A percentile compares a stretch with the other conserved stretches of the same genome.
Evolutionary conservation across 768 basidiomycete species (phyloP).

Genomic region (Termitomyces sp.): DNA sequence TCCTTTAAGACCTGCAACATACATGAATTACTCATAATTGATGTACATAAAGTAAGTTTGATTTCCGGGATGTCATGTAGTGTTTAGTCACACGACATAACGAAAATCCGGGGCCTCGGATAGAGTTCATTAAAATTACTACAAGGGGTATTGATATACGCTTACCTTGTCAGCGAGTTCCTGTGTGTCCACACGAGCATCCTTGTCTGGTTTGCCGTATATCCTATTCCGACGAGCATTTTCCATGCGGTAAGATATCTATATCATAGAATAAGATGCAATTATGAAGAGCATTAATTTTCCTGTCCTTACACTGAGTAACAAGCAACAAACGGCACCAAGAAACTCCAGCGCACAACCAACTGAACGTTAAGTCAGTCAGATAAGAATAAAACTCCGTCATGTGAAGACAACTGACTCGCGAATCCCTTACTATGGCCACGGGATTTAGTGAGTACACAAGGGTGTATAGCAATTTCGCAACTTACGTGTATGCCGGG

Average conservation of each 20-base stretch:
- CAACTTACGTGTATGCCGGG: constrained; percentile 57
- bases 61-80: neutral
- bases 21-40: too few species aligned
- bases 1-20: too few species aligned
- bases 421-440: constrained; percentile 51
- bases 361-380: constrained; percentile 26
- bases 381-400: neutral
- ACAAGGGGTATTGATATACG: neutral
- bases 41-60: too few species aligned
- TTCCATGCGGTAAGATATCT: constrained; percentile 62
- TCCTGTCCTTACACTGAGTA: constrained; percentile 39
- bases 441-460: neutral
- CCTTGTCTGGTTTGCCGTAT: constrained; percentile 44
- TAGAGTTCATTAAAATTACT: neutral
- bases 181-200: constrained; percentile 52
- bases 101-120: constrained; percentile 56
- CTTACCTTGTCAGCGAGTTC: constrained; percentile 63
- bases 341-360: constrained; percentile 49
- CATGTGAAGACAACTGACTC: constrained; percentile 25
- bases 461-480: neutral
- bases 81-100: constrained; percentile 33
- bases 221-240: constrained; percentile 48
- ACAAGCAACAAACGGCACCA: constrained; percentile 43
- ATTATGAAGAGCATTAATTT: neutral
- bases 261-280: neutral